Evolutionary conservation across 2,329 filamentous ascomycete species (phyloP), one percentile per base, ranked within the genome.

Genomic region (Trichoderma sp.): DNA sequence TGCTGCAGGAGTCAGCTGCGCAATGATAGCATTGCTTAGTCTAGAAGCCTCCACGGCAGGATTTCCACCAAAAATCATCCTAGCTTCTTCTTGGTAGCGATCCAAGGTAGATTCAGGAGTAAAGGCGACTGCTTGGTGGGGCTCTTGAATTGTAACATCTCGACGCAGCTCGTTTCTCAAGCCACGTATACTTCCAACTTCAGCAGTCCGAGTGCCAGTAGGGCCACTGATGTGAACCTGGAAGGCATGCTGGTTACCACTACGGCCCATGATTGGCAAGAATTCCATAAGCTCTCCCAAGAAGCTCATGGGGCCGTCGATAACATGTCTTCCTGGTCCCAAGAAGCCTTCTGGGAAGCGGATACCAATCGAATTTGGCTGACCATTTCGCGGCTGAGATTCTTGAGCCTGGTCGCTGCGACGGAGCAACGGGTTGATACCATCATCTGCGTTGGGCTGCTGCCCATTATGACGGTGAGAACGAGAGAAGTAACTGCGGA

Each of bases 71-170:
- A 96, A 98, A 0, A 98, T 85, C 78, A 99, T 89, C 72, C 91
- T 90, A 10, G 94, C 91, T 79, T 98, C 96, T 76, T 97, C 93
- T 76, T 92, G 88, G 91, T 96, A 99, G 71, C 96, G 90, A 65
- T 87, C 85, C 68, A 86, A 83, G 1, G 96, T 98, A 10, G 88
- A 85, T 47, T 89, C 87, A 10, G 93, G 85, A 24, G 85, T 82
- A 78, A 98, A 98, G 3, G 89, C 83, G 31, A 94, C 90, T 14
- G 93, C 91, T 73, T 92, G 90, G n/a, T 88, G 84, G 14, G 91
- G 91, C 69, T 92, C 91, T 75, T 86, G 81, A 72, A 82, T 78
- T 47, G 80, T 74, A 21, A 72, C 73, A 27, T 87, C 85, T 14
- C 85, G 82, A 29, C 86, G 84, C 49, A 79, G 78, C 24, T 88